A percentile compares a stretch with the other conserved stretches of the same genome.
Evolutionary conservation across 768 basidiomycete species (phyloP).

Genomic region (Hebeloma cylindrosporum): DNA sequence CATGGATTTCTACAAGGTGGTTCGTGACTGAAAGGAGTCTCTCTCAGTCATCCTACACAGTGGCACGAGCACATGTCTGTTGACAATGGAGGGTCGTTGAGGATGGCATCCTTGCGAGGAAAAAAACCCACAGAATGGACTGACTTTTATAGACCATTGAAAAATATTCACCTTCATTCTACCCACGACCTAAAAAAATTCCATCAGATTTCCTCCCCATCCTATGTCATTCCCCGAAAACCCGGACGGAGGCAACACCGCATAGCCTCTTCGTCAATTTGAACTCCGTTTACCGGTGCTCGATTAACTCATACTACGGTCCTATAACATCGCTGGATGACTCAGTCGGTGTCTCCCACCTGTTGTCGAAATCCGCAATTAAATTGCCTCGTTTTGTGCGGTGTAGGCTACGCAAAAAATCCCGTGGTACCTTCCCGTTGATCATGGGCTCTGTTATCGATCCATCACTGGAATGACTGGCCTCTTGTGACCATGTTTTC

Average conservation of each 20-base stretch:
- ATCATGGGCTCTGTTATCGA: slow-evolving; percentile 9
- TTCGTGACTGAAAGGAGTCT: too few species aligned
- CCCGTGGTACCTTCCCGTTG: not conserved
- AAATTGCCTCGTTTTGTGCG: slow-evolving; percentile 7
- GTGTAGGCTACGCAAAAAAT: not conserved
- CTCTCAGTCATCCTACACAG: too few species aligned
- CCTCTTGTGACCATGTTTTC: slow-evolving; percentile 6
- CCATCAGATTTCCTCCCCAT: slow-evolving; percentile 11
- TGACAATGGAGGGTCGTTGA: too few species aligned
- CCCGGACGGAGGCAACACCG: slow-evolving; percentile 11
- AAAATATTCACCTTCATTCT: not conserved
- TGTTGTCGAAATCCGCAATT: slow-evolving; percentile 8
- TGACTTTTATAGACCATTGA: not conserved
- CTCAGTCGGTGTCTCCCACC: slow-evolving; percentile 3
- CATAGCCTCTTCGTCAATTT: slow-evolving; percentile 15
- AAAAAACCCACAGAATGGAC: not conserved
- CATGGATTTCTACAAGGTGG: too few species aligned
- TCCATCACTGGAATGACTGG: slow-evolving; percentile 6
- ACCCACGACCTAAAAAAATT: not conserved
- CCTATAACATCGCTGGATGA: slow-evolving; percentile 22
- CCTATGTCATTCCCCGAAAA: slow-evolving; percentile 4
- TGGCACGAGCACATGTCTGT: too few species aligned
- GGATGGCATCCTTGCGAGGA: not conserved
- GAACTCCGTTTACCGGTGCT: slow-evolving; percentile 13
- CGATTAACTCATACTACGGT: slow-evolving; percentile 14